Evolutionary conservation across 257 asterid genomes (phyloP), one percentile per base, ranked within the genome.

Genomic region (Lavandula angustifolia): DNA sequence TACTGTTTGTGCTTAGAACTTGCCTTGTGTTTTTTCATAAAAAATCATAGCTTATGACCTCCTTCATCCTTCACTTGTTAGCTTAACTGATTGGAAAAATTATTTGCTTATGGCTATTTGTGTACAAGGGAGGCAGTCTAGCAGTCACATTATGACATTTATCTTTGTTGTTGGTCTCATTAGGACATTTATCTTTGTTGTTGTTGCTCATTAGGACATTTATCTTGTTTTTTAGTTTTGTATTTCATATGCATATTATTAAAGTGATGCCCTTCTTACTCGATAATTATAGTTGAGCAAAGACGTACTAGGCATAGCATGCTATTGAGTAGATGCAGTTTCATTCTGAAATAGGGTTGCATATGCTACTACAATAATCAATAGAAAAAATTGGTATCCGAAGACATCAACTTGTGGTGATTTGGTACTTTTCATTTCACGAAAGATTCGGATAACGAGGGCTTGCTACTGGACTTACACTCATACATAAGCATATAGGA

Each of bases 51-150:
- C 55, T 64, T 9, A 59, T 58, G 35, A 35, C 47, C 33, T 32
- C 27, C 1, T 22, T 22, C 27, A 22, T 22, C 27, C 37, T 60
- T 13, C 9, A 56, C 8, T 38, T 48, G 34, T 18, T 66, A 53
- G 69, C 41, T 47, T 56, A 47, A 60, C 56, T 52, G 68, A n/a
- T 48, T 9, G 54, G 22, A 40, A 71, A 68, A 60, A 40, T 41
- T 70, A 17, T 84, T 88, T 75, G 81, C 75, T 53, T 60, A 85
- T 7, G 81, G 69, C 67, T 88, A 87, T 29, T 82, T 64, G 48
- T 7, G 68, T 29, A 76, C 71, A 11, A 77, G 81, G 61, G 85
- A 89, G 74, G 73, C 77, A 18, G 85, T 83, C 58, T 44, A 44
- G 11, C n/a, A 12, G 8, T n/a, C 50, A n/a, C 17, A 44, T 44